Percentiles rank a stretch among this genome's conserved stretches.
Evolutionary conservation across 2,329 filamentous ascomycete species (phyloP).

Genomic region (Sporothrix euskadiensis): DNA sequence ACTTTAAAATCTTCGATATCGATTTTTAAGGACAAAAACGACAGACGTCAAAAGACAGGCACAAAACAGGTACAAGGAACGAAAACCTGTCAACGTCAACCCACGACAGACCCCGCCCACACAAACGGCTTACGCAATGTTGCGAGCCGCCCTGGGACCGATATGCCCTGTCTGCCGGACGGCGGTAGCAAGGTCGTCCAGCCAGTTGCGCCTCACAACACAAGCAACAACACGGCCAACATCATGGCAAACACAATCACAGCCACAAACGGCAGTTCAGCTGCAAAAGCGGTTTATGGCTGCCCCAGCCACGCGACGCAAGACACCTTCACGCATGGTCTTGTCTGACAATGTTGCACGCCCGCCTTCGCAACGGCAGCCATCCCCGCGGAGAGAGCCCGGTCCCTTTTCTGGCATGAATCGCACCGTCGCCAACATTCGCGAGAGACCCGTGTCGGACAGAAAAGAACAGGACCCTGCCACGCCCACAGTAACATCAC

Average conservation of each 20-base stretch:
- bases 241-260: not conserved
- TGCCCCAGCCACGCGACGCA: slow-evolving; percentile 24
- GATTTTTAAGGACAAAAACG: not conserved
- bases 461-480: slow-evolving; percentile 31
- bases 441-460: slow-evolving; percentile 34
- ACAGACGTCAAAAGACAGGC: not conserved
- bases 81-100: not conserved
- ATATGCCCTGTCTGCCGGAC: slow-evolving; percentile 33
- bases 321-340: slow-evolving; percentile 56
- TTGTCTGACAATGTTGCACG: slow-evolving; percentile 56
- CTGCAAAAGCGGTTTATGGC: slow-evolving; percentile 28
- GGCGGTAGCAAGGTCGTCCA: not conserved
- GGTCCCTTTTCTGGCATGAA: slow-evolving; percentile 61
- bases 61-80: not conserved
- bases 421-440: slow-evolving; percentile 52
- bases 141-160: slow-evolving; percentile 26
- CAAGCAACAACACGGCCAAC: not conserved
- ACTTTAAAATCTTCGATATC: slow-evolving; percentile 26
- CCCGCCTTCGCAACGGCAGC: slow-evolving; percentile 39
- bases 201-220: not conserved
- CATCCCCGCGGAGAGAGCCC: slow-evolving; percentile 42
- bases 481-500: slow-evolving; percentile 20
- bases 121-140: slow-evolving; percentile 29
- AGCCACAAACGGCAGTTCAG: not conserved
- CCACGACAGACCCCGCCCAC: not conserved